Conservation (phyloP, 805 yeast species). For the Lipomyces orientalis region DNA sequence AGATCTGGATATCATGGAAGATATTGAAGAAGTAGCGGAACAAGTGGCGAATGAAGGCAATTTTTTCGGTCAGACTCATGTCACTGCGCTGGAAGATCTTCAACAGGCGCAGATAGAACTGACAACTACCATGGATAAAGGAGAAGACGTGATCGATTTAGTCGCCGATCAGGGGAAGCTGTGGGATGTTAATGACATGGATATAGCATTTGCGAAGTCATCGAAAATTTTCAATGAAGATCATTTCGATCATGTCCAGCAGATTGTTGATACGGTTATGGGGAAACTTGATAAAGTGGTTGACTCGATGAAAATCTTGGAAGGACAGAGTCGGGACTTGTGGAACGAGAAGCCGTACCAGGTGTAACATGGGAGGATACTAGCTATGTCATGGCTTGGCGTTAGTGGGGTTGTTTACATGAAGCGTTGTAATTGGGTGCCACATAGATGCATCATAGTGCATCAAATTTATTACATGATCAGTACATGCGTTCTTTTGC, state of each 20-base stretch:
- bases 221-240: slow-evolving; percentile 52
- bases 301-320: slow-evolving; percentile 47
- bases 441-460: not conserved
- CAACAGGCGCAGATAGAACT: slow-evolving; percentile 62
- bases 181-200: slow-evolving; percentile 27
- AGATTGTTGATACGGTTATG: slow-evolving; percentile 57
- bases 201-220: slow-evolving; percentile 34
- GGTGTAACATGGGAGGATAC: not conserved
- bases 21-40: slow-evolving; percentile 67
- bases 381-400: not conserved
- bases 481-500: not conserved
- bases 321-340: slow-evolving; percentile 42
- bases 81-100: slow-evolving; percentile 57
- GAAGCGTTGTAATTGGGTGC: not conserved
- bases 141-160: slow-evolving; percentile 39
- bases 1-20: slow-evolving; percentile 83
- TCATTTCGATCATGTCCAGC: slow-evolving; percentile 58
- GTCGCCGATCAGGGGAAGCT: slow-evolving; percentile 39
- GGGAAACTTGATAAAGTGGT: slow-evolving; percentile 59
- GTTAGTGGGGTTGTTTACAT: not conserved
- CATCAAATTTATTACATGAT: slow-evolving; percentile 1
- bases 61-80: slow-evolving; percentile 53
- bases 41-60: slow-evolving; percentile 43
- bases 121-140: slow-evolving; percentile 49
- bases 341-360: slow-evolving; percentile 38